These are phyloP conservation scores for Boechera stricta DNA, from an alignment of 345 rosid species.

Conservation along the genomic window DNA sequence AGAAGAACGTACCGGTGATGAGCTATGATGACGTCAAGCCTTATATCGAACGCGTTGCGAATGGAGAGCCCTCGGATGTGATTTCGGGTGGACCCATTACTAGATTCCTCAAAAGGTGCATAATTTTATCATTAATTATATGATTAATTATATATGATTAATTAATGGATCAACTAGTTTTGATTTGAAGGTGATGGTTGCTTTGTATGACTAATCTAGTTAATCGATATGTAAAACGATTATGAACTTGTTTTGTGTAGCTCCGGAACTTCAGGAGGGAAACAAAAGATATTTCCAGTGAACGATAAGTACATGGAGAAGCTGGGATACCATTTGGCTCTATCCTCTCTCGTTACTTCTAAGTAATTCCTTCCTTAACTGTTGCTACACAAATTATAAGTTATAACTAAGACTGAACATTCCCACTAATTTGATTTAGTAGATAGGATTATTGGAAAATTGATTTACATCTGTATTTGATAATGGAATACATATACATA, in stretches of 20 bases:
- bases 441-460: too few species aligned
- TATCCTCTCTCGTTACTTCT: neutral
- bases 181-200: neutral
- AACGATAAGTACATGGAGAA: constrained; percentile 21
- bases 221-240: too few species aligned
- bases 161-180: neutral
- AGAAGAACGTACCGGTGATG: constrained; percentile 57
- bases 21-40: constrained; percentile 64
- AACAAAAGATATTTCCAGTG: constrained; percentile 67
- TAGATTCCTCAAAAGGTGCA: constrained; percentile 48
- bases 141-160: neutral
- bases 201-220: too few species aligned
- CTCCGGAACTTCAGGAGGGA: constrained; percentile 76
- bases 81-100: constrained; percentile 62
- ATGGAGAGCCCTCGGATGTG: constrained; percentile 56
- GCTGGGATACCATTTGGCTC: neutral
- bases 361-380: constrained; percentile 5
- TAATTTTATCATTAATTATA: too few species aligned
- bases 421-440: too few species aligned
- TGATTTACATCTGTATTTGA: too few species aligned
- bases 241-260: constrained; percentile 43
- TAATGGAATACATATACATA: too few species aligned
- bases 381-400: too few species aligned
- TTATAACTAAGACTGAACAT: too few species aligned
- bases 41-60: constrained; percentile 58